Conservation (phyloP, 495 filamentous ascomycete species). For the Hypoxylon perforatum region DNA sequence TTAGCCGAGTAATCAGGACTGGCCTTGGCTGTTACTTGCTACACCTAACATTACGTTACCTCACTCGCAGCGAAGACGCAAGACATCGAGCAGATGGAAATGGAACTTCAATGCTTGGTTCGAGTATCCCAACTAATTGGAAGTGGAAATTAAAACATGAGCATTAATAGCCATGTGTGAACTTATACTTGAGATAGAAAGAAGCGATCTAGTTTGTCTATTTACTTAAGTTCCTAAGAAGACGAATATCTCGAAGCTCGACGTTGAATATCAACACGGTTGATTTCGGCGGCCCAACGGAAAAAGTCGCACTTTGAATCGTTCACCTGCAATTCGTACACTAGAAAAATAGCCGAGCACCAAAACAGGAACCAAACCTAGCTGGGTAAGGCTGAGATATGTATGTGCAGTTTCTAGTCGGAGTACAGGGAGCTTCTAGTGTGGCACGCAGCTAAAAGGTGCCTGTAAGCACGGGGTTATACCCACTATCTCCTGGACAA, state of each 20-base stretch:
- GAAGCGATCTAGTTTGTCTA: no score
- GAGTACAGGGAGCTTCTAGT: no score
- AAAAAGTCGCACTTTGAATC: conserved; percentile 22
- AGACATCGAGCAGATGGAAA: no score
- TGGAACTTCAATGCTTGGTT: no score
- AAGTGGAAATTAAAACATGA: no score
- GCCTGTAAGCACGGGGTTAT: neutral
- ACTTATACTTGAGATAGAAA: no score
- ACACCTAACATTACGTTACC: neutral
- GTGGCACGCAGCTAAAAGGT: neutral
- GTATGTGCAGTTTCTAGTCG: no score
- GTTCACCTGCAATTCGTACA: neutral
- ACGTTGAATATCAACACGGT: neutral
- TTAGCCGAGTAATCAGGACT: conserved; percentile 26
- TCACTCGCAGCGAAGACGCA: no score
- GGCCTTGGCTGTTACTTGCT: neutral
- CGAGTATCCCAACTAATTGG: neutral
- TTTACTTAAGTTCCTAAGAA: conserved; percentile 3
- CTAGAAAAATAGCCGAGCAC: conserved; percentile 42
- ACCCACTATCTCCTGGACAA: neutral
- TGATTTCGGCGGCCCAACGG: conserved; percentile 40
- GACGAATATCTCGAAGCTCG: conserved; percentile 7
- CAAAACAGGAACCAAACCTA: conserved; percentile 15
- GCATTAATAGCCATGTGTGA: no score
- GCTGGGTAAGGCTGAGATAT: conserved; percentile 10